Conservation (phyloP, 495 filamentous ascomycete genomes). For the Podospora fimiseda region DNA sequence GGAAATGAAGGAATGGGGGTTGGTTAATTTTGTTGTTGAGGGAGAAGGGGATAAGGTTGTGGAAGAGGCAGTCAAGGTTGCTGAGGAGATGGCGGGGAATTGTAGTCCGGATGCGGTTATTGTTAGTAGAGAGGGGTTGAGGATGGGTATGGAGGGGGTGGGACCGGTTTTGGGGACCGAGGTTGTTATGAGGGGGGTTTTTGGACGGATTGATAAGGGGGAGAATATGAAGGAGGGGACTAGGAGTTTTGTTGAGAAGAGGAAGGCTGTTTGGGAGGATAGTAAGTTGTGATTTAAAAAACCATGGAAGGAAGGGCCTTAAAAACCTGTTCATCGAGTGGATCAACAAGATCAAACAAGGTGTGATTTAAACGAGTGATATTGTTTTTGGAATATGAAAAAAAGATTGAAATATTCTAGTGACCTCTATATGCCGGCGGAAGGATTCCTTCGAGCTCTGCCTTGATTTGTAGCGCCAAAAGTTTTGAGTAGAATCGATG, state of each 20-base stretch:
- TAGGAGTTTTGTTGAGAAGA: constrained; percentile 71
- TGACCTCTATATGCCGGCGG: constrained; percentile 22
- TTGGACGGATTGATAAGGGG: constrained; percentile 52
- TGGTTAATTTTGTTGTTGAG: constrained; percentile 71
- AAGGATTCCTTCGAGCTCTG: constrained; percentile 21
- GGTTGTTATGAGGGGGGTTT: constrained; percentile 52
- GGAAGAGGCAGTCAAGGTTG: constrained; percentile 47
- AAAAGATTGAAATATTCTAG: constrained; percentile 10
- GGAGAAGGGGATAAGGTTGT: constrained; percentile 38
- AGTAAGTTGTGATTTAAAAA: constrained; percentile 59
- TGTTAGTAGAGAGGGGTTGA: constrained; percentile 59
- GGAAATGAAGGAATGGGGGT: constrained; percentile 63
- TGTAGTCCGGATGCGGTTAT: constrained; percentile 74
- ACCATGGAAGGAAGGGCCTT: background rate
- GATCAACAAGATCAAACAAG: no score
- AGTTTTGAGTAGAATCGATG: constrained; percentile 26
- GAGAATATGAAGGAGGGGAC: constrained; percentile 76
- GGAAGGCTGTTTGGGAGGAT: constrained; percentile 63
- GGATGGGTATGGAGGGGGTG: constrained; percentile 55
- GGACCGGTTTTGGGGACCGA: constrained; percentile 59
- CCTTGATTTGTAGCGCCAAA: constrained; percentile 32
- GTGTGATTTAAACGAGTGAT: no score
- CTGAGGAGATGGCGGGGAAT: constrained; percentile 49
- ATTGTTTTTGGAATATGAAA: background rate
- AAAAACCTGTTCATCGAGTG: background rate